These are phyloP conservation scores for cucumber (Cucumis sativus) DNA, from an alignment of 306 rosid genomes.

Conservation along the genomic window Cucumber_9930_V3 NC_026661.2:21480501-21481000, in stretches of 20 bases:
- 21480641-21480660: conserved; percentile 54
- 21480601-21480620: conserved; percentile 78
- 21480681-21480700: conserved; percentile 33
- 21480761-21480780: conserved; percentile 84
- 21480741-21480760: conserved; percentile 90
- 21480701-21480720: conserved; percentile 55
- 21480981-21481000: conserved; percentile 78
- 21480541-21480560: conserved; percentile 84
- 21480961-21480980: conserved; percentile 91
- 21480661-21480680: conserved; percentile 24
- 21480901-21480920: conserved; percentile 78
- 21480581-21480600: conserved; percentile 88
- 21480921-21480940: conserved; percentile 97
- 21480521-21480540: conserved; percentile 71
- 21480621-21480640: conserved; percentile 57
- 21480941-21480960: conserved; percentile 73
- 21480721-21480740: conserved; percentile 60
- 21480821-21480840: conserved; percentile 79
- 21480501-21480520: conserved; percentile 72
- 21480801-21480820: conserved; percentile 92
- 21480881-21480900: conserved; percentile 51
- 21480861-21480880: conserved; percentile 71
- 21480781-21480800: conserved; percentile 67
- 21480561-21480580: conserved; percentile 74
- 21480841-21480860: conserved; percentile 85